Evolutionary conservation across 441 rosid species (phyloP).

Genomic region (Mallotus japonicus): DNA sequence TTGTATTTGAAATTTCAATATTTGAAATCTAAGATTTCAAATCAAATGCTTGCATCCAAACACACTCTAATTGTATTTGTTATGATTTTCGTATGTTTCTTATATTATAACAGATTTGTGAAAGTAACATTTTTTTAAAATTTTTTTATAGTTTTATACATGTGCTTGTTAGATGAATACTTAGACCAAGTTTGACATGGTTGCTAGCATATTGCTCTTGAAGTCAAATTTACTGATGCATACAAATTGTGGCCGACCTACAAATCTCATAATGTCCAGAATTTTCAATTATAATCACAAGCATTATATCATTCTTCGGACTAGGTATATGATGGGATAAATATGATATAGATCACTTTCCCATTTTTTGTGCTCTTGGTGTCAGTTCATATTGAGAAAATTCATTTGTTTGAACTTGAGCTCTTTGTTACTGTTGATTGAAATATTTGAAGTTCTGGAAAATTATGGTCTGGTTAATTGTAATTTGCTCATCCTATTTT

Average conservation of each 20-base stretch:
- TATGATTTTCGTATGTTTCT: not conserved
- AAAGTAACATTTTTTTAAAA: not conserved
- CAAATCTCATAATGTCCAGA: too few relatives aligned
- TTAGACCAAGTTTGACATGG: not conserved
- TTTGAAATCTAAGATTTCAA: too few relatives aligned
- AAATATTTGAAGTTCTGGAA: not conserved
- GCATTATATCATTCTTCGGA: too few relatives aligned
- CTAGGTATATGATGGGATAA: not conserved
- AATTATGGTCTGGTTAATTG: not conserved
- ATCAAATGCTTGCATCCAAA: too few relatives aligned
- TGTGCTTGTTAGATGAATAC: not conserved
- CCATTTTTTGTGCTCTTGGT: not conserved
- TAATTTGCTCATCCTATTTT: slow-evolving; percentile 15
- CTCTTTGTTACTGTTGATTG: not conserved
- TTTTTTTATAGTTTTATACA: not conserved
- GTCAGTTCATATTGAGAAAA: not conserved
- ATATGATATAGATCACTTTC: not conserved
- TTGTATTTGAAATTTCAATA: too few relatives aligned
- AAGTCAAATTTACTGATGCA: not conserved
- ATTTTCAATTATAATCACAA: too few relatives aligned
- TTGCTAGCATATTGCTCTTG: not conserved
- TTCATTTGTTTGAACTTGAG: not conserved
- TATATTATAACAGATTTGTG: not conserved
- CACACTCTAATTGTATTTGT: not conserved
- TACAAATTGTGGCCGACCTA: not conserved